phyloP scores from a whole-genome alignment of 257 asterid species.

The Plectranthus barbatus region DNA sequence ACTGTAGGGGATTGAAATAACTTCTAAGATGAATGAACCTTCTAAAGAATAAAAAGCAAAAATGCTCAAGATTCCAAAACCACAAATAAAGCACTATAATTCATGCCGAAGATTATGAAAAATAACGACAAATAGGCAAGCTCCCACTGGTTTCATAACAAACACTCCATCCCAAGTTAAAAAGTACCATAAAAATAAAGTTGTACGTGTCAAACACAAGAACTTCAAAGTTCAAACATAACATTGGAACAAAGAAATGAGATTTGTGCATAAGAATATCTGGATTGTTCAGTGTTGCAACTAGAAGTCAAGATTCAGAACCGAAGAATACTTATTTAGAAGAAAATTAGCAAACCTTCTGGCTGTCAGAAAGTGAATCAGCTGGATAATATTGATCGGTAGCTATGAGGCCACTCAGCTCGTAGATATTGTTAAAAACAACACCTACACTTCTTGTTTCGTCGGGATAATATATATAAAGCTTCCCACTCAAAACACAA shows the following conservation, averaged over 20 bases:
- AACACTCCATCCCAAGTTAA: background rate
- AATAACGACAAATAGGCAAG: too few species aligned
- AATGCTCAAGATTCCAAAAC: background rate
- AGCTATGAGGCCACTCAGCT: constrained; percentile 83
- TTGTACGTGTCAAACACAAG: background rate
- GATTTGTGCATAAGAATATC: background rate
- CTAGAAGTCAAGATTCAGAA: constrained; percentile 3
- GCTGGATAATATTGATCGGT: constrained; percentile 71
- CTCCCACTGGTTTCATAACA: background rate
- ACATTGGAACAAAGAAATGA: too few species aligned
- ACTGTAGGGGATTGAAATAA: too few species aligned
- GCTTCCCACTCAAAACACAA: constrained; percentile 89
- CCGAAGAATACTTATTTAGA: background rate
- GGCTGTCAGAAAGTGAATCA: constrained; percentile 90
- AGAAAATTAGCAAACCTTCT: constrained; percentile 52
- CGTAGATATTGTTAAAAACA: constrained; percentile 84
- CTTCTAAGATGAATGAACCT: background rate
- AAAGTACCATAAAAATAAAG: too few species aligned
- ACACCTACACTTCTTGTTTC: constrained; percentile 76
- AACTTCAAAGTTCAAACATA: too few species aligned
- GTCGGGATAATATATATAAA: constrained; percentile 72
- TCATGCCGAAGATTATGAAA: background rate
- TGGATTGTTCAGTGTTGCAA: background rate
- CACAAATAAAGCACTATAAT: background rate
- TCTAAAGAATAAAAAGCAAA: background rate